Percentiles rank a stretch among this genome's conserved stretches.
These are phyloP conservation scores for Calocybe gambosa DNA, from an alignment of 1,284 basidiomycete genomes.

Conservation along the genomic window DNA sequence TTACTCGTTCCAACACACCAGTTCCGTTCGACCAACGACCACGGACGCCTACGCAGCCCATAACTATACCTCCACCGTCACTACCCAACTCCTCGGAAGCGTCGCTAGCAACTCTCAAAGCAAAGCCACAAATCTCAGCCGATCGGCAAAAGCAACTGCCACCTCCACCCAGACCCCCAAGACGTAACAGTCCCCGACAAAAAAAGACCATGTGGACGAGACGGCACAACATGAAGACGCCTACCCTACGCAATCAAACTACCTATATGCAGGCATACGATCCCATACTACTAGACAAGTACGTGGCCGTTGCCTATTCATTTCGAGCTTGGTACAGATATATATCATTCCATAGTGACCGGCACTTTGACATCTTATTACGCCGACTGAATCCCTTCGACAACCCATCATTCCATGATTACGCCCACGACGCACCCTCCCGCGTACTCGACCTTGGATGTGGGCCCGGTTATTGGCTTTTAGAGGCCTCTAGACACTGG, in stretches of 20 bases:
- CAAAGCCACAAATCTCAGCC: neutral
- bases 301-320: conserved; percentile 19
- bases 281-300: conserved; percentile 53
- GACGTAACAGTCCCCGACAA: conserved; percentile 10
- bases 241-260: conserved; percentile 47
- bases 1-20: conserved; percentile 2
- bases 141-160: conserved; percentile 12
- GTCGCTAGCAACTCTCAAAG: conserved; percentile 5
- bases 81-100: conserved; percentile 1
- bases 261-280: conserved; percentile 65
- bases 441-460: conserved; percentile 69
- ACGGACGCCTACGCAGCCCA: conserved; percentile 8
- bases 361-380: conserved; percentile 45
- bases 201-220: conserved; percentile 31
- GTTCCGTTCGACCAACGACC: neutral
- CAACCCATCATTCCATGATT: conserved; percentile 55
- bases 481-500: conserved; percentile 57
- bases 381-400: conserved; percentile 42
- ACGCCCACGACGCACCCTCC: conserved; percentile 42
- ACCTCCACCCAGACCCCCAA: neutral
- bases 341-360: conserved; percentile 39
- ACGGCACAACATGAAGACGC: conserved; percentile 41
- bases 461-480: conserved; percentile 60
- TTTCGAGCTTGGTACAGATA: conserved; percentile 4
- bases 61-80: conserved; percentile 8